Evolutionary conservation across 116 monocot genomes (phyloP).

Genomic region (Posidonia oceanica): DNA sequence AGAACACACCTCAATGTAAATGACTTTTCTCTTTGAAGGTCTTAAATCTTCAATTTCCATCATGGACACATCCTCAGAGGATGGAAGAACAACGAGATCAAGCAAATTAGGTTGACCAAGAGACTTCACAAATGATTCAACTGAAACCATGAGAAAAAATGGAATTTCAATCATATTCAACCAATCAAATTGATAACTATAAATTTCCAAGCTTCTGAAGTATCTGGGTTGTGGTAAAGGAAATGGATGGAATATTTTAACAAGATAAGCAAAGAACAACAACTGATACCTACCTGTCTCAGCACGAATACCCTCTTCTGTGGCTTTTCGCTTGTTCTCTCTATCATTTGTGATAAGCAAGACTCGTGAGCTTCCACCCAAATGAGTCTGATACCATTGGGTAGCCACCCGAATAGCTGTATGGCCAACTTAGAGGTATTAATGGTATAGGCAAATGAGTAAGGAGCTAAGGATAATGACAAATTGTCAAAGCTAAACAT

Average conservation of each 20-base stretch:
- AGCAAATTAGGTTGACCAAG: constrained; percentile 72
- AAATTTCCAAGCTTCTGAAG: too few relatives aligned
- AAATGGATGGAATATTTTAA: background rate
- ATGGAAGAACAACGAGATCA: constrained; percentile 63
- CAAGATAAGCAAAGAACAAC: background rate
- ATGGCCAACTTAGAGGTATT: constrained; percentile 9
- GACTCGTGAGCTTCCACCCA: constrained; percentile 40
- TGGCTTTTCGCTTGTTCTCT: constrained; percentile 87
- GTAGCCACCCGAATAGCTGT: constrained; percentile 90
- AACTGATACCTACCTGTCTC: constrained; percentile 53
- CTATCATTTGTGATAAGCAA: constrained; percentile 90
- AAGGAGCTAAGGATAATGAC: too few relatives aligned
- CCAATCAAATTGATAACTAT: too few relatives aligned
- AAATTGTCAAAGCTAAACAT: too few relatives aligned
- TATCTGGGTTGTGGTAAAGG: too few relatives aligned
- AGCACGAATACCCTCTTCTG: constrained; percentile 65
- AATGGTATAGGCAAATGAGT: background rate
- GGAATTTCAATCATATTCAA: constrained; percentile 1
- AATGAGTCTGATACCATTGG: constrained; percentile 86
- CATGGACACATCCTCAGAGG: constrained; percentile 45
- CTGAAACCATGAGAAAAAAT: constrained; percentile 32
- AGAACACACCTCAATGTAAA: constrained; percentile 65
- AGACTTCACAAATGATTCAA: constrained; percentile 84
- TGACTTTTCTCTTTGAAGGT: constrained; percentile 80
- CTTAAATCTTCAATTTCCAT: constrained; percentile 79